Evolutionary conservation across 179 eudicot species (phyloP).

Genomic region (Kewa caespitosa): DNA sequence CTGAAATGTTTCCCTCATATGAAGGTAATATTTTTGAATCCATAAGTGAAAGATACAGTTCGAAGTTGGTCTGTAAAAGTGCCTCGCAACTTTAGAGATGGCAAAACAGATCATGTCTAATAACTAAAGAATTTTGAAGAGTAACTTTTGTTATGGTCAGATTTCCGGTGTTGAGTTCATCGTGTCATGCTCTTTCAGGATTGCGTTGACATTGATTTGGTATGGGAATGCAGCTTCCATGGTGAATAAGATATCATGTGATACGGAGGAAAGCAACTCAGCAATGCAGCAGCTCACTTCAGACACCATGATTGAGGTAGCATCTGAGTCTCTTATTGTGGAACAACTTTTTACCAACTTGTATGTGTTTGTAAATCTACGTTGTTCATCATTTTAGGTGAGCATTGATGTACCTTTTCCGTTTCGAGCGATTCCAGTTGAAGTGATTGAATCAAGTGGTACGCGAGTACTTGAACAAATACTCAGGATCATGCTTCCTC

Average conservation of each 20-base stretch:
- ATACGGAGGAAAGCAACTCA: slow-evolving; percentile 31
- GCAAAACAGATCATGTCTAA: neutral
- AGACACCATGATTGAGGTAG: slow-evolving; percentile 75
- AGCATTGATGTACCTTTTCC: slow-evolving; percentile 85
- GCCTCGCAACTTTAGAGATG: too few species aligned
- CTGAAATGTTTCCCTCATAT: too few species aligned
- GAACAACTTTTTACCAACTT: neutral
- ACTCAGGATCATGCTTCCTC: slow-evolving; percentile 77
- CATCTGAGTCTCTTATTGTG: neutral
- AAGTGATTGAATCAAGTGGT: slow-evolving; percentile 79
- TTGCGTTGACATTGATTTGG: slow-evolving; percentile 73
- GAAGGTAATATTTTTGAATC: too few species aligned
- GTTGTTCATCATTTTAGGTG: slow-evolving; percentile 46
- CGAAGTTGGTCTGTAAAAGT: too few species aligned
- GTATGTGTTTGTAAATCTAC: neutral
- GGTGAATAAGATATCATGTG: slow-evolving; percentile 69
- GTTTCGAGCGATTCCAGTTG: slow-evolving; percentile 66
- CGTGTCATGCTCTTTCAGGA: slow-evolving; percentile 64
- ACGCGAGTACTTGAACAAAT: slow-evolving; percentile 72
- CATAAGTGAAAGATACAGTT: too few species aligned
- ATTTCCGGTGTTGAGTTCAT: slow-evolving; percentile 34
- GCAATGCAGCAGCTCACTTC: slow-evolving; percentile 59
- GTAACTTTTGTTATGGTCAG: neutral
- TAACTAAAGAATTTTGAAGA: neutral
- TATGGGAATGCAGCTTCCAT: slow-evolving; percentile 94